Conservation (phyloP, 75 land plant species). For the Cupressus sempervirens region DNA sequence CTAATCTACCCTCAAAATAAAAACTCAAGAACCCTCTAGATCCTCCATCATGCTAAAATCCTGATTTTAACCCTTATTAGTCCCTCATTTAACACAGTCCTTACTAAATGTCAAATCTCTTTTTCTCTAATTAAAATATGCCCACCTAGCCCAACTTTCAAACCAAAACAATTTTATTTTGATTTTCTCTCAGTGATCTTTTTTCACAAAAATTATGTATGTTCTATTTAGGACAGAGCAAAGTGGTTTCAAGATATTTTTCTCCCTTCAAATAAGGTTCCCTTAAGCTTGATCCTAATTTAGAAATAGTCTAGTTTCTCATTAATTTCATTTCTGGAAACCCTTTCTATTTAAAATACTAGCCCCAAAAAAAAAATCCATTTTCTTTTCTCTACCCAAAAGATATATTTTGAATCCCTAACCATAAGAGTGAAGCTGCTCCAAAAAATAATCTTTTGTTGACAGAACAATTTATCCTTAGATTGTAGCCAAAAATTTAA, state of each 20-base stretch:
- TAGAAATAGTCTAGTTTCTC: background rate
- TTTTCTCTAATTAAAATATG: background rate
- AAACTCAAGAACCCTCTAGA: conserved; percentile 88
- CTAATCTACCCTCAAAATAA: conserved; percentile 95
- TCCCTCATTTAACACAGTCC: background rate
- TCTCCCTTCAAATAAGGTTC: background rate
- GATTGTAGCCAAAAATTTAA: background rate
- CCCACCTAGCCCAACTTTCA: background rate
- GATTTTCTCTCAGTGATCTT: background rate
- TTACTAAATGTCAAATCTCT: background rate
- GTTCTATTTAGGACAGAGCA: background rate
- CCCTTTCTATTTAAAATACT: background rate
- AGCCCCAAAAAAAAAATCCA: background rate
- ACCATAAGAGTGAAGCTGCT: background rate
- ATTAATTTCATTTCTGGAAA: background rate
- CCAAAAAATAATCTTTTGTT: background rate
- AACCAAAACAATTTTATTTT: background rate
- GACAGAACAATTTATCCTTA: background rate
- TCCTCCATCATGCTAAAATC: conserved; percentile 59
- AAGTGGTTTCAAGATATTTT: background rate
- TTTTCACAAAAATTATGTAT: background rate
- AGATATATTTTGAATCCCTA: background rate
- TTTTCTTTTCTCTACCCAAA: background rate
- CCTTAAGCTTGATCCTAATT: too few relatives aligned
- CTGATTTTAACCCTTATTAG: background rate